Evolutionary conservation across 305 asterid genomes (phyloP).

Genomic region (Petunia hybrid): DNA sequence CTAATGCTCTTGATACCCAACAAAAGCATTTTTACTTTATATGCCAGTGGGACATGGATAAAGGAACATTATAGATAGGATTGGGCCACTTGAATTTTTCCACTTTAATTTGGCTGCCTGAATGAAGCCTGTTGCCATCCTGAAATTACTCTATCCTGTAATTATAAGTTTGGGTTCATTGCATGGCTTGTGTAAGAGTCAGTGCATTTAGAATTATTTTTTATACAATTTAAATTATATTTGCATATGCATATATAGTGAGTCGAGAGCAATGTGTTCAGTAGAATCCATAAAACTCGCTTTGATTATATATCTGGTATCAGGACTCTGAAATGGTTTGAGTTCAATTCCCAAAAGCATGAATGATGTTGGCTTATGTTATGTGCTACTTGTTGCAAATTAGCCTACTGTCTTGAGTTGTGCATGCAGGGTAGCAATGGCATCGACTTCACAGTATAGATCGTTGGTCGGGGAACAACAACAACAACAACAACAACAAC

Average conservation of each 20-base stretch:
- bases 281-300: not conserved
- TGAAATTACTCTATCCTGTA: not conserved
- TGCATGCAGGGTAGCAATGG: conserved; percentile 39
- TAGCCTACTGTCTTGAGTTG: not conserved
- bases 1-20: not conserved
- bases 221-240: no score
- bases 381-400: not conserved
- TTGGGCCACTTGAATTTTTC: not conserved
- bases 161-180: not conserved
- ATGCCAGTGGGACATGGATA: conserved; percentile 11
- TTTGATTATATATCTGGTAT: not conserved
- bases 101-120: not conserved
- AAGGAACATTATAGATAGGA: not conserved
- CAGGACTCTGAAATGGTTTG: not conserved
- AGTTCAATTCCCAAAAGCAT: not conserved
- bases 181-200: not conserved
- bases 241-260: not conserved
- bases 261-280: not conserved
- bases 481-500: conserved; percentile 30
- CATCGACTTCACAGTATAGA: conserved; percentile 44
- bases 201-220: not conserved
- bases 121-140: not conserved
- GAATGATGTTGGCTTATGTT: not conserved
- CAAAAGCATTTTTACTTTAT: not conserved
- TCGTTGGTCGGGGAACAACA: conserved; percentile 49